These are phyloP conservation scores for Geranium incanum DNA, from an alignment of 441 rosid species.

Conservation along the genomic window DNA sequence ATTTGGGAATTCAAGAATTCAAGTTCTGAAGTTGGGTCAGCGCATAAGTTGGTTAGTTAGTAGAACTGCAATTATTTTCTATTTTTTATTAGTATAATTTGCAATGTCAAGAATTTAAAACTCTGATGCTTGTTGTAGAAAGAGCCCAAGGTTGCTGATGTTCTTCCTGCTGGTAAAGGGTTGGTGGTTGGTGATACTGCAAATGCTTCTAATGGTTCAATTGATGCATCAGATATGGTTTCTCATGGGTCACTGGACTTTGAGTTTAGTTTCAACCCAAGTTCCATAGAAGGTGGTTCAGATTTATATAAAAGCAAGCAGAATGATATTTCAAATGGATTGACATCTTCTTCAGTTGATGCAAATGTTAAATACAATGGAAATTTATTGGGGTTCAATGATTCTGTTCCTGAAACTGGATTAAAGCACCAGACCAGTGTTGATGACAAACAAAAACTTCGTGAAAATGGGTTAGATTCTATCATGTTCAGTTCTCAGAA, in stretches of 20 bases:
- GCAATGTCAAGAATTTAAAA: conserved; percentile 7
- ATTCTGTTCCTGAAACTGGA: conserved; percentile 14
- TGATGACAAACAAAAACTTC: not conserved
- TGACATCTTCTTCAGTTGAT: not conserved
- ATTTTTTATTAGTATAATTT: conserved; percentile 11
- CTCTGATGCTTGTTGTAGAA: conserved; percentile 24
- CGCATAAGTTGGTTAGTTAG: conserved; percentile 36
- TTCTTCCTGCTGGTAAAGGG: conserved; percentile 16
- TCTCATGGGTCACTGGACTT: conserved; percentile 4
- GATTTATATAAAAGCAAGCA: conserved; percentile 6
- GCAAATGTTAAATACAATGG: conserved; percentile 11
- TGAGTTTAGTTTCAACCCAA: conserved; percentile 9
- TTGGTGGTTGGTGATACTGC: conserved; percentile 10
- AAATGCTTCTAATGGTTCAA: not conserved
- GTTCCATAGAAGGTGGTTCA: not conserved
- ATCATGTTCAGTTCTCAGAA: conserved; percentile 7
- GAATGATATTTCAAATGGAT: conserved; percentile 10
- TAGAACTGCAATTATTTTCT: not conserved
- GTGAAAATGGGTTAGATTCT: not conserved
- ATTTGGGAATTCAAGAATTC: conserved; percentile 43
- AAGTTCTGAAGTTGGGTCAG: conserved; percentile 28
- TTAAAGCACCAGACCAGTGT: not conserved
- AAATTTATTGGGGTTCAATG: conserved; percentile 12
- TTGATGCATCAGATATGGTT: not conserved
- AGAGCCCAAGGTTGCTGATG: conserved; percentile 23